Conservation (phyloP, 257 asterid genomes). For the Anisodus tanguticus region DNA sequence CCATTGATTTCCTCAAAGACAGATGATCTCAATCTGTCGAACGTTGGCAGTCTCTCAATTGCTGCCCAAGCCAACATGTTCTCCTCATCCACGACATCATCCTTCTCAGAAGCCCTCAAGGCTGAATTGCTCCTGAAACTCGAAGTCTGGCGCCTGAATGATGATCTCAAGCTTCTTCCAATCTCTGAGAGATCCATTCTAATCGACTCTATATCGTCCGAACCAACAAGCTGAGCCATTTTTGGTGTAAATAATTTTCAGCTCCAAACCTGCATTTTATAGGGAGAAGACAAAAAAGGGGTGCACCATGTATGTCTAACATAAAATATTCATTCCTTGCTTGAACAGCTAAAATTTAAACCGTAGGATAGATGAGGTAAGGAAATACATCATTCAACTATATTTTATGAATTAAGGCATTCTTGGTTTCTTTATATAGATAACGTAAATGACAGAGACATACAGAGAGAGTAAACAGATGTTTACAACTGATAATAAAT, state of each 20-base stretch:
- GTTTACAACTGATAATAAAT: slow-evolving; percentile 5
- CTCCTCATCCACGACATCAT: slow-evolving; percentile 27
- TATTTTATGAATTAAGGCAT: slow-evolving; percentile 21
- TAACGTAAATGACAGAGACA: not conserved
- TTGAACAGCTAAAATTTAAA: not conserved
- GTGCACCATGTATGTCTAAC: slow-evolving; percentile 11
- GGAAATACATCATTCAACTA: slow-evolving; percentile 44
- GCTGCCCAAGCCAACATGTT: slow-evolving; percentile 40
- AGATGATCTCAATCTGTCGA: slow-evolving; percentile 36
- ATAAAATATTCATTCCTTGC: slow-evolving; percentile 22
- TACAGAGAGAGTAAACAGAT: not conserved
- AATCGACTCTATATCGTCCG: slow-evolving; percentile 36
- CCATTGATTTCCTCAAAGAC: slow-evolving; percentile 39
- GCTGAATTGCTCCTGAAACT: slow-evolving; percentile 33
- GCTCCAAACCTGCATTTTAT: slow-evolving; percentile 23
- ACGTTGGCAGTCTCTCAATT: slow-evolving; percentile 41
- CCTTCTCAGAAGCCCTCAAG: slow-evolving; percentile 14
- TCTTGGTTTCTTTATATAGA: not conserved
- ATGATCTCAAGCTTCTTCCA: slow-evolving; percentile 40
- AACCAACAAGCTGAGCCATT: slow-evolving; percentile 36
- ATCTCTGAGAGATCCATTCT: slow-evolving; percentile 37
- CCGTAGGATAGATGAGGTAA: slow-evolving; percentile 29
- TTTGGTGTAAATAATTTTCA: slow-evolving; percentile 25
- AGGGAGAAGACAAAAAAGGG: not conserved
- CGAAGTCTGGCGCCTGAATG: slow-evolving; percentile 29